Evolutionary conservation across 768 basidiomycete species (phyloP).

Genomic region (Mycena pura): DNA sequence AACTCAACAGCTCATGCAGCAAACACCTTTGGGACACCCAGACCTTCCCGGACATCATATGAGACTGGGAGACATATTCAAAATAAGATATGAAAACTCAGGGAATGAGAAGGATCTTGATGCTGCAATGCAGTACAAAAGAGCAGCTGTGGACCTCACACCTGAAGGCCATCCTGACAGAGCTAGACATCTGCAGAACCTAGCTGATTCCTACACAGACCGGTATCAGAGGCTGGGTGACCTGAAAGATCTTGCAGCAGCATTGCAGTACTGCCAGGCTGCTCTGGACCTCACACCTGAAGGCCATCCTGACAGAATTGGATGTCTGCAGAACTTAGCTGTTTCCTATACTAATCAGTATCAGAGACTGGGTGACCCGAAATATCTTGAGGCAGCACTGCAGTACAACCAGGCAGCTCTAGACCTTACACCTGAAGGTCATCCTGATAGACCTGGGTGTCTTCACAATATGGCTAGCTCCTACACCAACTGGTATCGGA

Average conservation of each 20-base stretch:
- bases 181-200: not conserved
- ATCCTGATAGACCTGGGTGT: not conserved
- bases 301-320: not conserved
- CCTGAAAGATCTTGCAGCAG: not conserved
- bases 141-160: too few species aligned
- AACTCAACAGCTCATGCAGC: not conserved
- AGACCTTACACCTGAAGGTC: not conserved
- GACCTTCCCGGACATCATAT: not conserved
- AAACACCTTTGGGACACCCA: not conserved
- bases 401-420: too few species aligned
- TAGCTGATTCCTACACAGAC: not conserved
- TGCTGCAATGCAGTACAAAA: too few species aligned
- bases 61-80: not conserved
- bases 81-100: not conserved
- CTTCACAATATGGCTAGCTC: not conserved
- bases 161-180: too few species aligned
- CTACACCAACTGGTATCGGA: too few species aligned
- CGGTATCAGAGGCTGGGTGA: not conserved
- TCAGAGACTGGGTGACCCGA: too few species aligned
- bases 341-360: too few species aligned
- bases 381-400: too few species aligned
- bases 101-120: too few species aligned
- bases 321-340: not conserved
- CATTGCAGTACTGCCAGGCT: not conserved
- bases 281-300: too few species aligned